Evolutionary conservation across 2,329 filamentous ascomycete species (phyloP), one percentile per base, ranked within the genome.

Genomic region (Penicillium sp.): DNA sequence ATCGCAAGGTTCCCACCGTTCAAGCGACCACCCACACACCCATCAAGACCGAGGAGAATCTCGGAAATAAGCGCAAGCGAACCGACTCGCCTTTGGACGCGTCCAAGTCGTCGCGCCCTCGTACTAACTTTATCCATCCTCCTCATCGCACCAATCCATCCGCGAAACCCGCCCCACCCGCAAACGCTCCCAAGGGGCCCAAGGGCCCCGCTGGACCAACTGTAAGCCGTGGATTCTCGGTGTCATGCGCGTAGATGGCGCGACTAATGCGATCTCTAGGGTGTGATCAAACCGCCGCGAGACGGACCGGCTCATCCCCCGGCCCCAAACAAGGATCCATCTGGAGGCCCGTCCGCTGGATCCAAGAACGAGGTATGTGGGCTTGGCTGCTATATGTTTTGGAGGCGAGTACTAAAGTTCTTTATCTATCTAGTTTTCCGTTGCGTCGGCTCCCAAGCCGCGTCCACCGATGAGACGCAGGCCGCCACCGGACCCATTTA

Each of bases 1-100:
- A 67, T 44, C 66, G 62, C 4, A 65, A 65, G 36, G 62, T 72
- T 10, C 70, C 70, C 4, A 39, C 52, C 11, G 55, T 68, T 33
- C 59, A 62, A 32, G 54, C 60, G 4, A 51, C 59, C 4, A 51
- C 43, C 12, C 51, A 45, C 23, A 37, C 44, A 2, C 35, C 54
- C n/a, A 9, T 40, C 18, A 43, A 45, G n/a, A 4, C 32, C 32
- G 35, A 41, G 15, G 38, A 47, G 18, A 44, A 30, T 41, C 32
- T 46, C 13, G 46, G 40, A 10, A 41, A 35, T 30, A 66, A 66
- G 45, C 59, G 62, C 23, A 66, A 65, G 41, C 59, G 56, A 11
- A 48, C 45, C 4, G 55, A 57, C 18, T 54, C 55, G 15, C 45
- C 38, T 10, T 35, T 50, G 12, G 51, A 54, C 39, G 47, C 37